phyloP scores from a whole-genome alignment of 495 filamentous ascomycete genomes.

The Penicillium atrosanguineum region DNA sequence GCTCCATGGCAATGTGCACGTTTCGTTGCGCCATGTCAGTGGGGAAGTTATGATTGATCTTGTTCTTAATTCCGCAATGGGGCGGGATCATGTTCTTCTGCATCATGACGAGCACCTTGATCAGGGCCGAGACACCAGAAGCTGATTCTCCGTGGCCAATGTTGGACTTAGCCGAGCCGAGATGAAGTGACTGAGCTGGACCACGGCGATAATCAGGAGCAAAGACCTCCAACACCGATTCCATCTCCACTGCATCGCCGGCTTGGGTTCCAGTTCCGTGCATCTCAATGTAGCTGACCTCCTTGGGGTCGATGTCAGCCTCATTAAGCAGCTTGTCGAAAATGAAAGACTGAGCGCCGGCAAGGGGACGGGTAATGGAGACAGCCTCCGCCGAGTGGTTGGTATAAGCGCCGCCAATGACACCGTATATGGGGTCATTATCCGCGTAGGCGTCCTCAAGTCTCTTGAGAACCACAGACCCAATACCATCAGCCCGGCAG shows the following conservation, averaged over 20 bases:
- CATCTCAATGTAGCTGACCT: slow-evolving; percentile 82
- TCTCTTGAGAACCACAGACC: slow-evolving; percentile 69
- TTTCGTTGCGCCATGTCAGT: slow-evolving; percentile 70
- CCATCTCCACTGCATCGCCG: slow-evolving; percentile 78
- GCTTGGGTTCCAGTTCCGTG: slow-evolving; percentile 88
- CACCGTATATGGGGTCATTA: slow-evolving; percentile 69
- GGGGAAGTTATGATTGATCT: slow-evolving; percentile 79
- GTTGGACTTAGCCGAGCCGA: slow-evolving; percentile 87
- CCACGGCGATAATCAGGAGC: slow-evolving; percentile 68
- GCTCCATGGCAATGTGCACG: slow-evolving; percentile 63
- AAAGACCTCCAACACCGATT: slow-evolving; percentile 75
- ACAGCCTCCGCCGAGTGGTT: slow-evolving; percentile 76
- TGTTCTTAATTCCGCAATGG: slow-evolving; percentile 83
- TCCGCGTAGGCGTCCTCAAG: slow-evolving; percentile 72
- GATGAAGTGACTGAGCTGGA: slow-evolving; percentile 66
- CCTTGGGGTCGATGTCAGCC: slow-evolving; percentile 67
- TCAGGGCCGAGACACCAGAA: slow-evolving; percentile 76
- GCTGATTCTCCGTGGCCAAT: slow-evolving; percentile 88
- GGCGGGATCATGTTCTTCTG: slow-evolving; percentile 79
- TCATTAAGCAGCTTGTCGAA: slow-evolving; percentile 66
- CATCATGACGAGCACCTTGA: slow-evolving; percentile 88
- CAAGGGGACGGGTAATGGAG: slow-evolving; percentile 83
- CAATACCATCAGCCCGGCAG: slow-evolving; percentile 71
- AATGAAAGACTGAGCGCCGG: slow-evolving; percentile 66
- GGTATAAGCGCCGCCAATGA: slow-evolving; percentile 64